Evolutionary conservation across 2,329 filamentous ascomycete genomes (phyloP), one percentile per base, ranked within the genome.

Genomic region (Coniochaeta pulveracea): DNA sequence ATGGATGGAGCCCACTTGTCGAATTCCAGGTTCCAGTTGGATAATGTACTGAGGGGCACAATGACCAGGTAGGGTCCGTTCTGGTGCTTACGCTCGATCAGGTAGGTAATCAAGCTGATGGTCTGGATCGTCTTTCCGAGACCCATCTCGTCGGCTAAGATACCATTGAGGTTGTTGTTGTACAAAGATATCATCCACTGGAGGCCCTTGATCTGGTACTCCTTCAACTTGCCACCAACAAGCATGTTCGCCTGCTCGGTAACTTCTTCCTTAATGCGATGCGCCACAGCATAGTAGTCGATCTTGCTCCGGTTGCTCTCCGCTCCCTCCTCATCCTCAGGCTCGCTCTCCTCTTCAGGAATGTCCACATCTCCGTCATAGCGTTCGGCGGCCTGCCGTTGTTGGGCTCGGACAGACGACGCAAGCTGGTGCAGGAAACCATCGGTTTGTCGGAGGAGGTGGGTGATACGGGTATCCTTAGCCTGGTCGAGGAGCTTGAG

Each of bases 181-280:
- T 96, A 98, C 10, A 98, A 71, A 10, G 91, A 98, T 40, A 98
- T 80, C 91, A 98, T 98, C 91, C 91, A 98, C 57, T 98, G 89
- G 30, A 98, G 65, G 71, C 91, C 91, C 76, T 95, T 96, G 60
- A 98, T 46, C 61, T 98, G 91, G 59, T 98, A 98, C 56, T 98
- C 91, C 58, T 98, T 98, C 44, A 98, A 68, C 9, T 68, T 83
- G 51, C 91, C 91, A 53, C 91, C 91, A 41, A 96, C 85, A 39
- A 98, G 71, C 26, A 93, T 93, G 34, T 61, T 59, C 6, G 91
- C 85, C 52, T 98, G 91, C 40, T 69, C 67, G 1, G 73, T 81
- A 46, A 98, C 80, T 43, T 93, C 85, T 64, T 98, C 91, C 56
- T 91, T 88, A 62, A 95, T 74, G 43, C 85, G 84, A 69, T 98